Base-by-base conservation (phyloP, 1,284 basidiomycete genomes). In the Caloboletus firmus region DNA sequence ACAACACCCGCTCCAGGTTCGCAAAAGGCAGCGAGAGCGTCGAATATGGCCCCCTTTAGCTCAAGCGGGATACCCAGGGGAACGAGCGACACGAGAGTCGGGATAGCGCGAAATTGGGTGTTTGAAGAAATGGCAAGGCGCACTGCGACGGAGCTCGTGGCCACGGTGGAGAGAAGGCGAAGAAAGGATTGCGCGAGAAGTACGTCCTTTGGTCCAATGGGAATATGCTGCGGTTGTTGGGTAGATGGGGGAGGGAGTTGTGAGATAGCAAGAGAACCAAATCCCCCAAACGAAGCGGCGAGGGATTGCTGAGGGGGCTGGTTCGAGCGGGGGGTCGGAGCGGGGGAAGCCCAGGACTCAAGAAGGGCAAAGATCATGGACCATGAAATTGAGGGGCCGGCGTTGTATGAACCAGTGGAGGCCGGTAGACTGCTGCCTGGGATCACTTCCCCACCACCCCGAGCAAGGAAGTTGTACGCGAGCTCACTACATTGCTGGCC, bases 31-130 rank as follows among this genome's bases (percentile, higher is more conserved):
- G 91, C 81, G 6, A 97, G 77, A 0, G 93, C 86, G 35, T 93
- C 84, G 55, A 98, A 87, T 1, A 97, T 75, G 1, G 88, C 84
- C 1, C 93, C 94, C 65, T 98, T 98, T 51, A 98, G 80, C 64
- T 98, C 94, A n/a, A 96, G 75, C 0, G 93, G 91, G 18, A 95
- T 81, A 11, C 88, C 83, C 9, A 92, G 79, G 26, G 90, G 91
- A 58, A 93, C 80, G 37, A 95, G 82, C 5, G 85, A 84, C 41
- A 95, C 81, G 5, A 96, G 75, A 0, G 87, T 87, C 2, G 85
- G 85, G 52, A 98, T 82, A 0, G 92, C 91, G 48, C 86, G 82
- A 69, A 89, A 89, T 44, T 89, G 83, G 3, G 84, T 81, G 70
- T 95, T 91, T 24, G 85, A 79, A 45, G 89, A 84, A 15, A 98